Percentiles rank a stretch among this genome's conserved stretches.
Evolutionary conservation across 257 asterid genomes (phyloP).

Genomic region (Pogostemon cablin): DNA sequence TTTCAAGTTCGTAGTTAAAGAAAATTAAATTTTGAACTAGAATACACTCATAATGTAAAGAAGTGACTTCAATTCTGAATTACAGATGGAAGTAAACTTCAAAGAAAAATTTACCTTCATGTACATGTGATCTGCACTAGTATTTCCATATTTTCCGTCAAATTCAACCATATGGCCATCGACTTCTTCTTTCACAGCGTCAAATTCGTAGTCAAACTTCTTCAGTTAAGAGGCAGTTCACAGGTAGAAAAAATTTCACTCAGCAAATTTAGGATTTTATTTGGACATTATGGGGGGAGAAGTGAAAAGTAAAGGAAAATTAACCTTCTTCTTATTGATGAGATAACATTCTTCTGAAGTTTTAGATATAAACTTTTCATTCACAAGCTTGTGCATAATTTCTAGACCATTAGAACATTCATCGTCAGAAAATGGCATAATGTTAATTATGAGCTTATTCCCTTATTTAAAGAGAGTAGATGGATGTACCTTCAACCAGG

Average conservation of each 20-base stretch:
- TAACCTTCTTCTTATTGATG: slow-evolving; percentile 66
- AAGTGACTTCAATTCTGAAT: slow-evolving; percentile 14
- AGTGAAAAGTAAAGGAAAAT: slow-evolving; percentile 18
- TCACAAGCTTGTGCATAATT: slow-evolving; percentile 72
- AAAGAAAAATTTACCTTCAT: slow-evolving; percentile 64
- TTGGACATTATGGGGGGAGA: not conserved
- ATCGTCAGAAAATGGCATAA: slow-evolving; percentile 29
- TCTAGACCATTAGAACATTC: slow-evolving; percentile 49
- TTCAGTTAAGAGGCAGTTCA: slow-evolving; percentile 31
- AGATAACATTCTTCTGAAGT: slow-evolving; percentile 55
- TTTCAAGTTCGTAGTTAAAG: not conserved
- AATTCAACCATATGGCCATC: slow-evolving; percentile 37
- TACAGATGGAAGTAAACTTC: not conserved
- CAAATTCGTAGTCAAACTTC: slow-evolving; percentile 70
- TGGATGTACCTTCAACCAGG: slow-evolving; percentile 75
- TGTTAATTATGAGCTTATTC: slow-evolving; percentile 10
- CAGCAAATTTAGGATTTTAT: slow-evolving; percentile 23
- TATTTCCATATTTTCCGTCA: slow-evolving; percentile 42
- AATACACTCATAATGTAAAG: not conserved
- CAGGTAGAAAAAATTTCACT: slow-evolving; percentile 26
- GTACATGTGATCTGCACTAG: slow-evolving; percentile 60
- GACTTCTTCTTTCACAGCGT: slow-evolving; percentile 78
- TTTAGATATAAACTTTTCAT: slow-evolving; percentile 59
- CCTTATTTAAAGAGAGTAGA: slow-evolving; percentile 26
- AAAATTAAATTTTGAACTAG: no score